Conservation (phyloP, 306 rosid genomes). For the Sophora flavescens region DNA sequence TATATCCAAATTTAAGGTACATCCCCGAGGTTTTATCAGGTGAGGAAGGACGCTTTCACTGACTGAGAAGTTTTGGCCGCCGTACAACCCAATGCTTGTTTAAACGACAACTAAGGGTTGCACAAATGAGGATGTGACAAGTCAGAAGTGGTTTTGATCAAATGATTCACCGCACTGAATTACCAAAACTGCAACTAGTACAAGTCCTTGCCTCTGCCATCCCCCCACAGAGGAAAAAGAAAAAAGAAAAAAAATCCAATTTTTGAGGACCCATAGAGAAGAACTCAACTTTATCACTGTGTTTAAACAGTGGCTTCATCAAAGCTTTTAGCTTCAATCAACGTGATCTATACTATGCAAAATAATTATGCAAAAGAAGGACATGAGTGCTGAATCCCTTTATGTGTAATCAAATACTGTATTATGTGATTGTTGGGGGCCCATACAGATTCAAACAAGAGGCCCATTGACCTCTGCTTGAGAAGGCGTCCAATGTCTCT, state of each 20-base stretch:
- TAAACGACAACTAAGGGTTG: constrained; percentile 46
- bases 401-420: constrained; percentile 52
- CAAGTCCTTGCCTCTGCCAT: constrained; percentile 42
- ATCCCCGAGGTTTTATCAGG: constrained; percentile 45
- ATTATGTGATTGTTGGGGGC: constrained; percentile 60
- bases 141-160: constrained; percentile 47
- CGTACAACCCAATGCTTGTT: constrained; percentile 47
- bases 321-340: constrained; percentile 45
- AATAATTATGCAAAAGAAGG: constrained; percentile 45
- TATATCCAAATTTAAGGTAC: constrained; percentile 35
- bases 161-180: constrained; percentile 43
- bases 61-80: constrained; percentile 38
- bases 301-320: constrained; percentile 48
- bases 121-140: constrained; percentile 52
- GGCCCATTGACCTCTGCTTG: constrained; percentile 54
- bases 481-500: constrained; percentile 62
- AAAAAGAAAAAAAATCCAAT: constrained; percentile 41
- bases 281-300: constrained; percentile 41
- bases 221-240: constrained; percentile 18
- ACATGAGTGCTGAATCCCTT: constrained; percentile 53
- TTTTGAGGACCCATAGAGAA: constrained; percentile 37
- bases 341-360: constrained; percentile 36
- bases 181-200: constrained; percentile 38
- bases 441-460: constrained; percentile 62
- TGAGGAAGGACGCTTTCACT: constrained; percentile 46